Evolutionary conservation across 2,329 filamentous ascomycete species (phyloP).

Genomic region (Cephalotrichum gorgonifer): DNA sequence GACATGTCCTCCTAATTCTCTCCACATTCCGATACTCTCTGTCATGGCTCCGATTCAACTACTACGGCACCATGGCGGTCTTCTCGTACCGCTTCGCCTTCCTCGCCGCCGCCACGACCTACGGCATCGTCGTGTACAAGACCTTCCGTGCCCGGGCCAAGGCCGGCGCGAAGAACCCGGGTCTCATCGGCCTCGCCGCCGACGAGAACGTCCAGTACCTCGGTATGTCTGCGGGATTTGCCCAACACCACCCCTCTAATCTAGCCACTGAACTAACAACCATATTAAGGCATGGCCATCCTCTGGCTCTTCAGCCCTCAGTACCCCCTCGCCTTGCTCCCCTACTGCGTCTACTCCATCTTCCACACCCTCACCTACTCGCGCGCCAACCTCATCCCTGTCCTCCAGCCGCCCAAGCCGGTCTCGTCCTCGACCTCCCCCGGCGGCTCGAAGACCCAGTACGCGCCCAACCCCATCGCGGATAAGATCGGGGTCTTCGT

Average conservation of each 20-base stretch:
- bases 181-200: slow-evolving; percentile 52
- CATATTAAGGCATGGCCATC: slow-evolving; percentile 58
- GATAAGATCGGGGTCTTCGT: slow-evolving; percentile 87
- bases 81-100: slow-evolving; percentile 89
- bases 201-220: slow-evolving; percentile 99
- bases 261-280: too few species aligned
- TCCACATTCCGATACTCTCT: slow-evolving; percentile 73
- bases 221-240: slow-evolving; percentile 46
- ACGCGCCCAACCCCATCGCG: slow-evolving; percentile 49
- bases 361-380: slow-evolving; percentile 98
- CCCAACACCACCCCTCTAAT: too few species aligned
- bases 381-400: slow-evolving; percentile 85
- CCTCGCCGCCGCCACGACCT: slow-evolving; percentile 78
- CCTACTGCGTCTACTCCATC: slow-evolving; percentile 92
- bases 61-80: slow-evolving; percentile 62
- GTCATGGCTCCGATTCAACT: slow-evolving; percentile 85
- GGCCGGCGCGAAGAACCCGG: slow-evolving; percentile 52
- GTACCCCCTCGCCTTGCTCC: slow-evolving; percentile 80
- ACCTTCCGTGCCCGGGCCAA: slow-evolving; percentile 78
- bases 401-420: slow-evolving; percentile 58
- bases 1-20: slow-evolving; percentile 78
- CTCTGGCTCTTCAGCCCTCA: slow-evolving; percentile 91
- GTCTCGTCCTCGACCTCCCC: slow-evolving; percentile 41
- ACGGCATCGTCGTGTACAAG: slow-evolving; percentile 98
- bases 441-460: slow-evolving; percentile 42